Conservation (phyloP, 352 stramenopile species). For the Phytophthora syringae region DNA sequence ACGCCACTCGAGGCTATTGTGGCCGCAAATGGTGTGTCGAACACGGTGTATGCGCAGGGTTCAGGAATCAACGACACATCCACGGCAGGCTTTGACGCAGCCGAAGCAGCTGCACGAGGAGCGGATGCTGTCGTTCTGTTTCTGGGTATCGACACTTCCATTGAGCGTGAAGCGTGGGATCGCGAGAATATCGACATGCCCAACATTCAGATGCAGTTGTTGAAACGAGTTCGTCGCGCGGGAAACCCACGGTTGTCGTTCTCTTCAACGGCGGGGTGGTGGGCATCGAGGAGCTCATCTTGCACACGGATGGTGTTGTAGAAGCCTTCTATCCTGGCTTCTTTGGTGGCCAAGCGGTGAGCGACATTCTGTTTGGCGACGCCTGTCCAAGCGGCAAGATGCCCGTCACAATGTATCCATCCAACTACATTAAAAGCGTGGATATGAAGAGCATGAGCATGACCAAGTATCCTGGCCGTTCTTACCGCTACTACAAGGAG, state of each 20-base stretch:
- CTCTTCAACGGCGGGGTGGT: slow-evolving; percentile 90
- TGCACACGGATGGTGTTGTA: slow-evolving; percentile 68
- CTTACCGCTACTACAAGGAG: slow-evolving; percentile 93
- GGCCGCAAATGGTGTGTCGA: slow-evolving; percentile 47
- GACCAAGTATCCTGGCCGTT: slow-evolving; percentile 87
- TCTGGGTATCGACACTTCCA: slow-evolving; percentile 82
- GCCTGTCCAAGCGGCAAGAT: slow-evolving; percentile 84
- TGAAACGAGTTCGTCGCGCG: slow-evolving; percentile 64
- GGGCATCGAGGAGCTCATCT: slow-evolving; percentile 72
- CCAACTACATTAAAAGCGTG: slow-evolving; percentile 75
- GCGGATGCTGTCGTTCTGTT: slow-evolving; percentile 77
- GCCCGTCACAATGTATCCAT: slow-evolving; percentile 88
- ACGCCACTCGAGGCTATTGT: slow-evolving; percentile 76
- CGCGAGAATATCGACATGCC: slow-evolving; percentile 80
- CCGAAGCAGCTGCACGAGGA: slow-evolving; percentile 42
- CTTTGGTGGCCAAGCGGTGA: slow-evolving; percentile 79
- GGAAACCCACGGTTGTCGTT: slow-evolving; percentile 81
- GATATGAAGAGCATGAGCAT: slow-evolving; percentile 92
- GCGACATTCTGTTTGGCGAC: slow-evolving; percentile 86
- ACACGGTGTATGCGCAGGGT: slow-evolving; percentile 43
- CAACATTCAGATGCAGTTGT: slow-evolving; percentile 73
- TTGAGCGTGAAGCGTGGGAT: slow-evolving; percentile 80
- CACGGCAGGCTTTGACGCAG: slow-evolving; percentile 56
- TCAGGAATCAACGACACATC: slow-evolving; percentile 75
- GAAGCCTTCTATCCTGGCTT: slow-evolving; percentile 88